These are phyloP conservation scores for Sinapis alba DNA, from an alignment of 441 rosid genomes.

Conservation along the genomic window DNA sequence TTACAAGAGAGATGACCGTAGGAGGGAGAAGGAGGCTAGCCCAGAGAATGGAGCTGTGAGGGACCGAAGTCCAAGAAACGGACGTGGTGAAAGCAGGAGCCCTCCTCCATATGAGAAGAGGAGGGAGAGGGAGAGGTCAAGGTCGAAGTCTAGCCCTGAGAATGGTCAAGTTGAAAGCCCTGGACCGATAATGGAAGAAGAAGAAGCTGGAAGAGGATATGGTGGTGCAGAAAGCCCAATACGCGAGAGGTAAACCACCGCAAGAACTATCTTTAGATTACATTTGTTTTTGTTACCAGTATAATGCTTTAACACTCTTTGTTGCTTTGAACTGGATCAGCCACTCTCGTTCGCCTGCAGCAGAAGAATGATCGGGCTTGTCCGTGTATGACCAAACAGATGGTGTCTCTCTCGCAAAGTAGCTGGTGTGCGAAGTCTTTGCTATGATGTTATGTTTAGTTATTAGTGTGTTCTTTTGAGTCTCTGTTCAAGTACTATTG, in stretches of 20 bases:
- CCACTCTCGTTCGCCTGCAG: not conserved
- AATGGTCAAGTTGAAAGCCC: not conserved
- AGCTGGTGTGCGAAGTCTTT: constrained; percentile 5
- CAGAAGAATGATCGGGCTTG: not conserved
- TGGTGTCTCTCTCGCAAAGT: not conserved
- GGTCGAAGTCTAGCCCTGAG: not conserved
- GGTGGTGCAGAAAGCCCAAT: constrained; percentile 38
- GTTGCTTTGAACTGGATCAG: not conserved
- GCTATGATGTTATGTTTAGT: not conserved
- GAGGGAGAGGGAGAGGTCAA: constrained; percentile 42
- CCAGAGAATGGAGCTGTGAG: not conserved
- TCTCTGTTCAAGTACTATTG: constrained; percentile 4
- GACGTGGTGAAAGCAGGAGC: constrained; percentile 39
- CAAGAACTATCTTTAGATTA: not conserved
- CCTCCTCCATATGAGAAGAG: constrained; percentile 30
- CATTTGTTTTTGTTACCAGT: not conserved
- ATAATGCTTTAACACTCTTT: not conserved
- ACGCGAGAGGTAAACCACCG: not conserved
- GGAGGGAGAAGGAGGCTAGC: constrained; percentile 1
- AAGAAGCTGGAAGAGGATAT: constrained; percentile 45
- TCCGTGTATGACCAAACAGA: not conserved
- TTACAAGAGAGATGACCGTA: constrained; percentile 29
- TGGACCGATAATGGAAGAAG: constrained; percentile 16
- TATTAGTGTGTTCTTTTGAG: not conserved
- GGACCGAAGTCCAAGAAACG: constrained; percentile 45